Percentiles rank a stretch among this genome's conserved stretches.
These are phyloP conservation scores for Blastobotrys muscicola DNA, from an alignment of 805 yeast species.

Conservation along the genomic window DNA sequence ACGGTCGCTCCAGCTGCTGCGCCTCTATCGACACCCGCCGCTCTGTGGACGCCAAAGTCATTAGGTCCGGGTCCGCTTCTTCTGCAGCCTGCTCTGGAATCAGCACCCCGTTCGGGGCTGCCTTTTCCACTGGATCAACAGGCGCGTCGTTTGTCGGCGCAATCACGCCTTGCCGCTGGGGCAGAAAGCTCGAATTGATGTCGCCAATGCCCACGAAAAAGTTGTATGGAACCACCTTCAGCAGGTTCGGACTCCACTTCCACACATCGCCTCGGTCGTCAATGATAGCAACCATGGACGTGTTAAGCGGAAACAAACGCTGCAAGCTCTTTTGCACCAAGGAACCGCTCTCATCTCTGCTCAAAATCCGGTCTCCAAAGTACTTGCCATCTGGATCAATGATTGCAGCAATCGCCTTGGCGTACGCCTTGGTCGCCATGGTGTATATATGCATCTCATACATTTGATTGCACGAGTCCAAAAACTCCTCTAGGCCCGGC, in stretches of 20 bases:
- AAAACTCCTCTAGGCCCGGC: conserved; percentile 74
- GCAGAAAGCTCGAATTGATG: conserved; percentile 85
- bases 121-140: conserved; percentile 1
- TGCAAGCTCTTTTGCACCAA: conserved; percentile 80
- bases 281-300: conserved; percentile 90
- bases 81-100: conserved; percentile 22
- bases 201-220: conserved; percentile 97
- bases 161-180: conserved; percentile 45
- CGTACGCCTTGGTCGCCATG: conserved; percentile 95
- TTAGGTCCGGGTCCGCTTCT: conserved; percentile 1
- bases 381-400: conserved; percentile 82
- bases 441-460: conserved; percentile 94
- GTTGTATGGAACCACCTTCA: conserved; percentile 90
- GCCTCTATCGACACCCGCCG: conserved; percentile 65
- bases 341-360: conserved; percentile 92
- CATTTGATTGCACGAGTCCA: conserved; percentile 48
- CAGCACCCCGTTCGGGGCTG: conserved; percentile 7
- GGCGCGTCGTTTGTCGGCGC: conserved; percentile 15
- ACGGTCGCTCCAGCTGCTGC: conserved; percentile 73
- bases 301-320: conserved; percentile 88
- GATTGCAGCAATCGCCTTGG: conserved; percentile 76
- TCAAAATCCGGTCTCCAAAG: conserved; percentile 85
- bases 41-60: conserved; percentile 39
- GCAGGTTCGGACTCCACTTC: conserved; percentile 90
- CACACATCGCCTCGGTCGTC: conserved; percentile 99